phyloP scores from a whole-genome alignment of 495 filamentous ascomycete species.

The Neurospora africana region DNA sequence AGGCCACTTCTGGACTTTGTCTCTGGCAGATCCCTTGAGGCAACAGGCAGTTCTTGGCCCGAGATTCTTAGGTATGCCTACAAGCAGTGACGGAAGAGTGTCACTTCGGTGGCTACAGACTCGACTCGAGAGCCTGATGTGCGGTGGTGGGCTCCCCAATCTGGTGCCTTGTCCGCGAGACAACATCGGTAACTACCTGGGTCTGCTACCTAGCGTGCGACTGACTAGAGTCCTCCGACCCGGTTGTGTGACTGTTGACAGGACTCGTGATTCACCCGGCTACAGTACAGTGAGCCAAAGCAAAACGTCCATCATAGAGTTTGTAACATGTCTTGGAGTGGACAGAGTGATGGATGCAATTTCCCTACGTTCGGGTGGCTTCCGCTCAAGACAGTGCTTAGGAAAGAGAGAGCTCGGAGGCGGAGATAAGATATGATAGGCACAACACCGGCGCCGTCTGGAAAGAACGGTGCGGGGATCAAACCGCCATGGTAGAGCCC shows the following conservation, averaged over 20 bases:
- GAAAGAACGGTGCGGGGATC: background rate
- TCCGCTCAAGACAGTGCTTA: background rate
- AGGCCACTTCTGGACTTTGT: background rate
- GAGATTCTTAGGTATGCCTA: background rate
- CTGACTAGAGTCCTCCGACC: background rate
- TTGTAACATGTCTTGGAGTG: background rate
- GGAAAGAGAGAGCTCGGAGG: background rate
- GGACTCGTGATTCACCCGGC: background rate
- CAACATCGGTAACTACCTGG: background rate
- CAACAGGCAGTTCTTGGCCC: background rate
- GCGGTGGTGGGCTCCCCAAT: constrained; percentile 3
- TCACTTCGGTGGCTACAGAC: background rate
- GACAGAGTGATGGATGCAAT: background rate
- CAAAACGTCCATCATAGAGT: background rate
- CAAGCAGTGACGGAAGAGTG: constrained; percentile 5
- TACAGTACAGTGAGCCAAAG: background rate
- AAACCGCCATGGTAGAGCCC: background rate
- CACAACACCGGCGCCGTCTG: background rate
- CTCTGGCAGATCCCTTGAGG: background rate
- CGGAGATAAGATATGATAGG: background rate
- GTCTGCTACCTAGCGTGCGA: background rate
- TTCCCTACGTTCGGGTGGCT: background rate
- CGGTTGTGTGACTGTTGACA: background rate
- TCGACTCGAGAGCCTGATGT: background rate
- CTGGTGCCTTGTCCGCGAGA: constrained; percentile 8